A percentile compares a stretch with the other conserved stretches of the same genome.
Evolutionary conservation across 768 basidiomycete genomes (phyloP).

Genomic region (Kwoniella botswanensis): DNA sequence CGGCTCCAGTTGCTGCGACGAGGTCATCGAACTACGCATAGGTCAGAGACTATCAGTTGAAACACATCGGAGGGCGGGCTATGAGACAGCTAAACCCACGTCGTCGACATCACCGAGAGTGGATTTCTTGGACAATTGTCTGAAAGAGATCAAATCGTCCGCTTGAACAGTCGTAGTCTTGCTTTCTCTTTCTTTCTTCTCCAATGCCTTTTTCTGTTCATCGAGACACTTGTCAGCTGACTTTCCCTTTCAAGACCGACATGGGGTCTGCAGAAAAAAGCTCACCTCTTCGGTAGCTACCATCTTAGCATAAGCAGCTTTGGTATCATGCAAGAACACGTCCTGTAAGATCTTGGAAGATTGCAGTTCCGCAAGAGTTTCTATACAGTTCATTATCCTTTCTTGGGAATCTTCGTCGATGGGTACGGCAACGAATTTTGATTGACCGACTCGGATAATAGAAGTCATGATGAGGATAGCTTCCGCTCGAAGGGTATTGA

Average conservation of each 20-base stretch:
- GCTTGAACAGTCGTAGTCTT: conserved; percentile 80
- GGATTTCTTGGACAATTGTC: conserved; percentile 93
- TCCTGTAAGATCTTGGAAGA: conserved; percentile 67
- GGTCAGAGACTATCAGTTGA: neutral
- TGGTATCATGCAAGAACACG: conserved; percentile 72
- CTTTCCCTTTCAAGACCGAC: neutral
- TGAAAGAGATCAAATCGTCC: conserved; percentile 88
- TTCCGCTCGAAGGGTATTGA: conserved; percentile 86
- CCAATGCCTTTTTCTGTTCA: conserved; percentile 79
- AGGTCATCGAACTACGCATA: conserved; percentile 79
- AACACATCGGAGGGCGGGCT: neutral
- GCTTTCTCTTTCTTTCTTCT: conserved; percentile 82
- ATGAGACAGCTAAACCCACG: conserved; percentile 46
- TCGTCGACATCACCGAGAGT: conserved; percentile 70
- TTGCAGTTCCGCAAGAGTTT: conserved; percentile 82
- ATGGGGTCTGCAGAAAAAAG: neutral
- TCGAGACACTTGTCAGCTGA: neutral
- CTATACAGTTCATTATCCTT: conserved; percentile 93
- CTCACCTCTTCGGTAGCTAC: conserved; percentile 87
- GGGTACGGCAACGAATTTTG: conserved; percentile 88
- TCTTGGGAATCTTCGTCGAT: conserved; percentile 99
- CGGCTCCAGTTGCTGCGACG: conserved; percentile 82
- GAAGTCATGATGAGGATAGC: conserved; percentile 99
- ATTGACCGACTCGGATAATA: conserved; percentile 94
- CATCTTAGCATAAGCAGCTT: conserved; percentile 92